Evolutionary conservation across 768 basidiomycete genomes (phyloP).

Genomic region (Pleurotus tuber-regium): DNA sequence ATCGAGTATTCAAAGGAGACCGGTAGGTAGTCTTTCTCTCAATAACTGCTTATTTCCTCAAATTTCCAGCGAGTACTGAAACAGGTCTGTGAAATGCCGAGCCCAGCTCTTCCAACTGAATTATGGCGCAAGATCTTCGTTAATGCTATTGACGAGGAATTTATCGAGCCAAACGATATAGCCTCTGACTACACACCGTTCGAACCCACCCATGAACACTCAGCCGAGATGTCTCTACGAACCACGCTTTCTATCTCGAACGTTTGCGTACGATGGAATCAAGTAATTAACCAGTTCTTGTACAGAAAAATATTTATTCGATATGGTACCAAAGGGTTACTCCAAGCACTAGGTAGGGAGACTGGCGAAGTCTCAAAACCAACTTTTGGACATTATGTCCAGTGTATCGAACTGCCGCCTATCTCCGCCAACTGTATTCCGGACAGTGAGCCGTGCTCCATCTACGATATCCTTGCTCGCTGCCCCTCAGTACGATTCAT

Average conservation of each 20-base stretch:
- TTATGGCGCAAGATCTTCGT: constrained; percentile 8
- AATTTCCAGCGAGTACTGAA: too few relatives aligned
- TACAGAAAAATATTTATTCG: constrained; percentile 1
- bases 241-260: constrained; percentile 1
- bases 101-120: neutral
- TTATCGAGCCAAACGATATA: neutral
- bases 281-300: neutral
- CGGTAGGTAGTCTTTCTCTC: too few relatives aligned
- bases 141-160: neutral
- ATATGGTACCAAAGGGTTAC: neutral
- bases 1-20: too few relatives aligned
- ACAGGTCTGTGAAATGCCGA: neutral
- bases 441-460: constrained; percentile 4
- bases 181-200: constrained; percentile 4
- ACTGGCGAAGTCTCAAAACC: constrained; percentile 1
- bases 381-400: constrained; percentile 3
- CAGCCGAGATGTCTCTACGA: neutral
- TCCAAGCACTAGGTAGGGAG: neutral
- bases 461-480: constrained; percentile 3
- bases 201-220: constrained; percentile 1
- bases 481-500: neutral
- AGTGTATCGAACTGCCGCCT: constrained; percentile 1
- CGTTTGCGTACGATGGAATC: constrained; percentile 4
- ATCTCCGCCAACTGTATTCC: neutral
- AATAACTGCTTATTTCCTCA: too few relatives aligned